phyloP scores from a whole-genome alignment of 1,284 basidiomycete species.

The Sporisorium iseilematis-ciliati region DNA sequence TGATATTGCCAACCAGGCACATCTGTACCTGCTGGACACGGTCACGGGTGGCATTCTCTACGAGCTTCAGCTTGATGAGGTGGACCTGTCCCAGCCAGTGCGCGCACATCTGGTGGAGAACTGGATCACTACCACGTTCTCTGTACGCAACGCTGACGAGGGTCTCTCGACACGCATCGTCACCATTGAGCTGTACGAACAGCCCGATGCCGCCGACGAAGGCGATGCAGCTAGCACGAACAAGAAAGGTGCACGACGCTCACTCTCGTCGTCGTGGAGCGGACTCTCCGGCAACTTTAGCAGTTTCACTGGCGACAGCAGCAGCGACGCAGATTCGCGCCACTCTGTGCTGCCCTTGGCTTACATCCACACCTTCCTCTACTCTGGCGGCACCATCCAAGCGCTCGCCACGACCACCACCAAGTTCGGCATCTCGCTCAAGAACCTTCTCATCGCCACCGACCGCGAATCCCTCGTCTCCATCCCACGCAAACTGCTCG shows the following conservation, averaged over 20 bases:
- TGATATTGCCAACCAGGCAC: slow-evolving; percentile 69
- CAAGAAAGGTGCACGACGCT: slow-evolving; percentile 7
- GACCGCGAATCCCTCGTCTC: slow-evolving; percentile 80
- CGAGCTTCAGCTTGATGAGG: slow-evolving; percentile 53
- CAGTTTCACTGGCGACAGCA: slow-evolving; percentile 47
- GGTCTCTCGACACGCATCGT: slow-evolving; percentile 69
- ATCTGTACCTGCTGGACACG: slow-evolving; percentile 81
- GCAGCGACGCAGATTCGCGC: not conserved
- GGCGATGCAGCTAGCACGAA: not conserved
- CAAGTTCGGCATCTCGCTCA: slow-evolving; percentile 86
- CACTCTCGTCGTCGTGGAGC: slow-evolving; percentile 28
- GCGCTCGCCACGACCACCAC: slow-evolving; percentile 78
- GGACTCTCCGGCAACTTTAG: slow-evolving; percentile 41
- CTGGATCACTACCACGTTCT: slow-evolving; percentile 87
- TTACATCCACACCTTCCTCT: slow-evolving; percentile 79
- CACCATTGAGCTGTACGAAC: slow-evolving; percentile 87
- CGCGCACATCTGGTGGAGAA: slow-evolving; percentile 84
- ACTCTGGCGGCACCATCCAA: slow-evolving; percentile 75
- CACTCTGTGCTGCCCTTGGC: slow-evolving; percentile 56
- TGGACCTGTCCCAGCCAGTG: slow-evolving; percentile 71
- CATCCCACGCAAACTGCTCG: slow-evolving; percentile 80
- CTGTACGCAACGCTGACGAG: slow-evolving; percentile 74
- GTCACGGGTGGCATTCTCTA: slow-evolving; percentile 81
- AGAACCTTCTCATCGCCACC: slow-evolving; percentile 90
- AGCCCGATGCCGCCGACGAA: slow-evolving; percentile 79